Base-by-base conservation (phyloP, 2,329 filamentous ascomycete genomes). In the Truncatella angustata region DNA sequence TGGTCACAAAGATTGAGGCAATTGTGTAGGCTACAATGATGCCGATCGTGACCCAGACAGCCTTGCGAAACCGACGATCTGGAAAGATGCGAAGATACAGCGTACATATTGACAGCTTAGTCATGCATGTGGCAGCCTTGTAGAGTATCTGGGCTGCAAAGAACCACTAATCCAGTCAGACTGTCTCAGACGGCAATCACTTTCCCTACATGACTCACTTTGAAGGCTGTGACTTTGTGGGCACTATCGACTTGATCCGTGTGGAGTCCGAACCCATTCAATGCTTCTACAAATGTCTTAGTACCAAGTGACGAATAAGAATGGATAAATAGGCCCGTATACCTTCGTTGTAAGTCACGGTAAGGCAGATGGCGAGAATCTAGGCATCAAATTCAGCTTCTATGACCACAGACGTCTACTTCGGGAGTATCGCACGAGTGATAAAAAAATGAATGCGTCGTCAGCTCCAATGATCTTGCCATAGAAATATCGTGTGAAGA, bases 111-210 rank as follows among this genome's bases (percentile, higher is more conserved):
- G 52, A 54, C 9, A 54, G 26, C 34, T 54, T 54, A 11, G 52
- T 54, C 39, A 57, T 21, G 18, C 55, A 57, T n/a, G 46, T 51
- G 14, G 46, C 54, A 35, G 55, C 21, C 45, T 57, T 57, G 51
- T 57, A 57, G 4, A 57, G 48, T 24, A 57, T 44, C 24, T 57
- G 55, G 5, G 55, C 54, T 3, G 53, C 55, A 49, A 57, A 57
- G 49, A 57, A 57, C 50, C 51, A 57, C 55, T 57, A 37, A n/a
- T 37, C 5, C 16, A 20, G 40, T 43, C 26, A 20, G 5, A 5
- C 21, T 23, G 4, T n/a, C n/a, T 43, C 35, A 21, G 34, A n/a
- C n/a, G n/a, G 16, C 18, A 34, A 30, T 32, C n/a, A n/a, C n/a
- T n/a, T n/a, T n/a, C n/a, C n/a, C n/a, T 26, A 10, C 14, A 34